Evolutionary conservation across 163 green algal genomes (phyloP), one percentile per base, ranked within the genome.

Genomic region (Chlorella variabilis): DNA sequence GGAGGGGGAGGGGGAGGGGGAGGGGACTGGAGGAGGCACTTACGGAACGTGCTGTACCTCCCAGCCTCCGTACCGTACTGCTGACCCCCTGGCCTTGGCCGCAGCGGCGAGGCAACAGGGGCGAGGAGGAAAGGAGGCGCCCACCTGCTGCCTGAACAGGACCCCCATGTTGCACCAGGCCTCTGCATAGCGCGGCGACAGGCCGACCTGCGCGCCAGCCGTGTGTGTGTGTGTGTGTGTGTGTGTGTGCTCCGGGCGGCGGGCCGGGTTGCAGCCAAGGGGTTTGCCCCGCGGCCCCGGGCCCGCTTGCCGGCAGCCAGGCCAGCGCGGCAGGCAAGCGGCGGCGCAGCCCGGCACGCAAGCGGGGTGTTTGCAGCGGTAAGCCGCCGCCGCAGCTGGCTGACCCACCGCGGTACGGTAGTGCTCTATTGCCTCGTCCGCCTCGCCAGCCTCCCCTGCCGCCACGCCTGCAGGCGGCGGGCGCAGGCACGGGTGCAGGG

Each of bases 121-220:
- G n/a, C n/a, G n/a, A n/a, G n/a, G n/a, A n/a, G n/a, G n/a, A n/a
- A n/a, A n/a, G n/a, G n/a, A n/a, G n/a, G n/a, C n/a, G 23, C 85
- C 38, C 17, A 90, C 90, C 45, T 89, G 82, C 75, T 95, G 83
- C 81, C 94, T 93, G 71, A 91, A 87, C 18, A 98, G 93, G 6
- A 98, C 95, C 2, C 94, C 96, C 85, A 98, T 85, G 88, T 99
- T 99, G 94, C 96, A 98, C 67, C 83, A 85, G 29, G 87, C 89
- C 80, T 96, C 90, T 11, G 87, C 85, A 65, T 96, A 93, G 13
- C 80, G 31, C 6, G 94, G 92, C 77, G 89, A 66, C 38, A 92
- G 71, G 6, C 82, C 81, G 9, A 71, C 75, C 75, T 81, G 75
- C 59, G 23, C 25, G 15, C 9, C 54, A 13, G 8, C 9, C 42